Conservation (phyloP, 2,329 filamentous ascomycete genomes). For the Alternaria brassicicola region DNA sequence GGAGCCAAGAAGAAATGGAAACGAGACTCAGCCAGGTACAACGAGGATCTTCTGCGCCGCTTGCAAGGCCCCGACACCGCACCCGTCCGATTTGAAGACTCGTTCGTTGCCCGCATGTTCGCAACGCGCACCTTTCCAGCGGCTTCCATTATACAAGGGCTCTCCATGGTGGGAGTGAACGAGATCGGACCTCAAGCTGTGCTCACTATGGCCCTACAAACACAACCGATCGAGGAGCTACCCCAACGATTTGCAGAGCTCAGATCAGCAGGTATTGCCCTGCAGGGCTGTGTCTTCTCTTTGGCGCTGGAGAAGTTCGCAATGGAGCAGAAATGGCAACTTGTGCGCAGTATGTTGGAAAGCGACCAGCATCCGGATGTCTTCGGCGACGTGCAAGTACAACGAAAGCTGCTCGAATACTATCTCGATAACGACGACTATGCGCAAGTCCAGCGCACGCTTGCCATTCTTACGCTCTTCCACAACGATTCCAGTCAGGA, state of each 20-base stretch:
- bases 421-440: slow-evolving; percentile 60
- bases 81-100: slow-evolving; percentile 61
- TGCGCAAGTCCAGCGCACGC: slow-evolving; percentile 60
- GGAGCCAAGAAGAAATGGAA: slow-evolving; percentile 9
- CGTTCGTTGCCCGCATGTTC: slow-evolving; percentile 79
- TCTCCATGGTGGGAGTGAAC: slow-evolving; percentile 73
- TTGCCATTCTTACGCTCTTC: slow-evolving; percentile 59
- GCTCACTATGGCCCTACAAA: slow-evolving; percentile 75
- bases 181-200: slow-evolving; percentile 77
- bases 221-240: slow-evolving; percentile 63
- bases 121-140: slow-evolving; percentile 76
- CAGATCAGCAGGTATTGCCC: slow-evolving; percentile 64
- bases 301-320: slow-evolving; percentile 70
- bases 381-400: slow-evolving; percentile 61
- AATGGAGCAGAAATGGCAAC: slow-evolving; percentile 57
- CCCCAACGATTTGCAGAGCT: slow-evolving; percentile 65
- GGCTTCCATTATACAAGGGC: slow-evolving; percentile 71
- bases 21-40: slow-evolving; percentile 23
- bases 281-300: slow-evolving; percentile 69
- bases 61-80: slow-evolving; percentile 52
- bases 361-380: slow-evolving; percentile 71
- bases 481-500: slow-evolving; percentile 45
- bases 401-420: slow-evolving; percentile 60
- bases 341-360: slow-evolving; percentile 59
- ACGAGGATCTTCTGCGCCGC: slow-evolving; percentile 42